Percentiles rank a stretch among this genome's conserved stretches.
phyloP scores from a whole-genome alignment of 2,329 filamentous ascomycete species.

The Daldinia eschscholtzii region DNA sequence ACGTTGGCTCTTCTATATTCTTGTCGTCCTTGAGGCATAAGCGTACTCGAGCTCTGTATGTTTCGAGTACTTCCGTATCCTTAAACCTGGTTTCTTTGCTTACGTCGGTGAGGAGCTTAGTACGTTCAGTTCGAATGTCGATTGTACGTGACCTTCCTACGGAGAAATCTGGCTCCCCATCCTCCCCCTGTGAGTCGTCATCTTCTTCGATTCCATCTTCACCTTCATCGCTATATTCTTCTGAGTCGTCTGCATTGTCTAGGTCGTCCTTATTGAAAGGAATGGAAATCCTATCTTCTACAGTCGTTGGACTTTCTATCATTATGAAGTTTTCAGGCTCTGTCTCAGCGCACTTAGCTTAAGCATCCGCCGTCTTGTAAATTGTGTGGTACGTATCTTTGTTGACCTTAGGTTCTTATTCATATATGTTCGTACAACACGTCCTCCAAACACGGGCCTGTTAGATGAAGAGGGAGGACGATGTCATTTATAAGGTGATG shows the following conservation, averaged over 20 bases:
- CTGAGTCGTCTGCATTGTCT: slow-evolving; percentile 11
- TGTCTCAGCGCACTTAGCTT: neutral
- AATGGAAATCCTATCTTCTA: slow-evolving; percentile 17
- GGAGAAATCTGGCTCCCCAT: slow-evolving; percentile 22
- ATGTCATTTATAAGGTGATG: neutral
- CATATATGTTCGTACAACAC: too few relatives aligned
- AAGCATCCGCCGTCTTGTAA: slow-evolving; percentile 7
- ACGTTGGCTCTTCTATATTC: slow-evolving; percentile 26
- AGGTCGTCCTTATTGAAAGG: slow-evolving; percentile 16
- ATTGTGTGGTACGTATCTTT: neutral
- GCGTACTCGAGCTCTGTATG: slow-evolving; percentile 28
- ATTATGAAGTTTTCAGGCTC: slow-evolving; percentile 26
- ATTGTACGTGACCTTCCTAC: slow-evolving; percentile 18
- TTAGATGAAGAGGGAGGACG: slow-evolving; percentile 8
- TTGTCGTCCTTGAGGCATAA: slow-evolving; percentile 30
- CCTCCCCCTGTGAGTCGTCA: slow-evolving; percentile 12
- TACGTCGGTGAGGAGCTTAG: slow-evolving; percentile 30
- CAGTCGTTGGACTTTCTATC: slow-evolving; percentile 8
- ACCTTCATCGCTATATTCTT: slow-evolving; percentile 11
- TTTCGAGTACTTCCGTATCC: slow-evolving; percentile 17
- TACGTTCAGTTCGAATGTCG: slow-evolving; percentile 26
- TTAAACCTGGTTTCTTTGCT: slow-evolving; percentile 22
- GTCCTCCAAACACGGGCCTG: neutral
- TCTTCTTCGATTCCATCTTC: slow-evolving; percentile 22
- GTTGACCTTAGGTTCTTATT: neutral